Percentiles rank a stretch among this genome's conserved stretches.
These are phyloP conservation scores for Sesbania bispinosa DNA, from an alignment of 306 rosid genomes.

Conservation along the genomic window DNA sequence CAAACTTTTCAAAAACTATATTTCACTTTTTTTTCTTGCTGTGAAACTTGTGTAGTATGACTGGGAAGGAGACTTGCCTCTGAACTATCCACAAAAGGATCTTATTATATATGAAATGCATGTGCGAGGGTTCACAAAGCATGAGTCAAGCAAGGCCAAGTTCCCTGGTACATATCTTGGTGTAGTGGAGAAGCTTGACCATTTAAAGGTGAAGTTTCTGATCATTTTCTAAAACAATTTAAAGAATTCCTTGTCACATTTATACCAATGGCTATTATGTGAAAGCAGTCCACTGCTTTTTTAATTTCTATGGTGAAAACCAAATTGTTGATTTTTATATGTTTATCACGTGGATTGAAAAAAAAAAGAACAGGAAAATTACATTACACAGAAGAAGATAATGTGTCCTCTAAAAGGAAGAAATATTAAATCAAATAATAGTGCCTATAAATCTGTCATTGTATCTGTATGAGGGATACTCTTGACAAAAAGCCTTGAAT, in stretches of 20 bases:
- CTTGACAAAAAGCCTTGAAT: not conserved
- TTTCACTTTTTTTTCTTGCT: slow-evolving; percentile 11
- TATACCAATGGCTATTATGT: not conserved
- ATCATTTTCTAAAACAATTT: slow-evolving; percentile 1
- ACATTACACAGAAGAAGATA: not conserved
- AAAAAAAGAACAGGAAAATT: not conserved
- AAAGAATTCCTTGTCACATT: slow-evolving; percentile 2
- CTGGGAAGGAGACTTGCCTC: slow-evolving; percentile 98
- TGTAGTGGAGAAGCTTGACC: slow-evolving; percentile 90
- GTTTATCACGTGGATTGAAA: not conserved
- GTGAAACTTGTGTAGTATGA: slow-evolving; percentile 64
- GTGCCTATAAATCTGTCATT: not conserved
- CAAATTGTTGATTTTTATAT: not conserved
- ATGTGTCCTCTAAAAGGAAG: not conserved
- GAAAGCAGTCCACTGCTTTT: not conserved
- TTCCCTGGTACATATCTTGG: slow-evolving; percentile 94
- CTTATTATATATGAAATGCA: slow-evolving; percentile 93
- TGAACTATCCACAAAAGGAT: slow-evolving; percentile 72
- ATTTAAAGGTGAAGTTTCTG: slow-evolving; percentile 65
- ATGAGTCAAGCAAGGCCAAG: slow-evolving; percentile 67
- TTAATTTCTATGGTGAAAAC: not conserved
- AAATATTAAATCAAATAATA: not conserved
- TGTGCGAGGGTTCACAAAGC: slow-evolving; percentile 90
- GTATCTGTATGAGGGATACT: not conserved
- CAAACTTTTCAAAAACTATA: not conserved